Percentiles rank a stretch among this genome's conserved stretches.
phyloP scores from a whole-genome alignment of 108 stramenopile genomes.

The Cyclotella baltica region DNA sequence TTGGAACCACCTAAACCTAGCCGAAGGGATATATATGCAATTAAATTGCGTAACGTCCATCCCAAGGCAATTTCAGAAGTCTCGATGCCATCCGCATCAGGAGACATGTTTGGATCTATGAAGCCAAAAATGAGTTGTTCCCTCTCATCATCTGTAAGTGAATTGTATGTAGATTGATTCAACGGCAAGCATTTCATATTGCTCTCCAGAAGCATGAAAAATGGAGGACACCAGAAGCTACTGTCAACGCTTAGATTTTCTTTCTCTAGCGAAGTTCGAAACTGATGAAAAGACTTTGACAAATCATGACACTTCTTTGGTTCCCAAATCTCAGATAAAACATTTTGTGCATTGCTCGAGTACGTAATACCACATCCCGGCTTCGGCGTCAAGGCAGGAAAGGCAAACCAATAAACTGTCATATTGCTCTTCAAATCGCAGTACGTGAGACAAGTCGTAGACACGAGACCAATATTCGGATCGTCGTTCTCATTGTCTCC shows the following conservation, averaged over 20 bases:
- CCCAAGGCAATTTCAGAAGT: conserved; percentile 54
- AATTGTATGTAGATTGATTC: conserved; percentile 28
- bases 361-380: conserved; percentile 40
- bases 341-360: conserved; percentile 23
- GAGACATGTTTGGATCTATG: conserved; percentile 62
- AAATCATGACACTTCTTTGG: conserved; percentile 24
- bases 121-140: conserved; percentile 65
- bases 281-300: conserved; percentile 32
- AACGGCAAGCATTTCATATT: conserved; percentile 36
- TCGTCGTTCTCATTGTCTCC: conserved; percentile 11
- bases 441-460: conserved; percentile 61
- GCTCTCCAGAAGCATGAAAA: conserved; percentile 37
- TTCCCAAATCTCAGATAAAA: conserved; percentile 41
- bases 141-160: conserved; percentile 44
- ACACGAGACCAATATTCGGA: conserved; percentile 41
- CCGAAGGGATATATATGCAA: conserved; percentile 79
- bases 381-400: conserved; percentile 68
- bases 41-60: conserved; percentile 84
- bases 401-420: conserved; percentile 89
- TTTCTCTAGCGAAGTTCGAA: conserved; percentile 29
- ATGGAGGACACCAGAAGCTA: conserved; percentile 54
- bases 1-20: conserved; percentile 62
- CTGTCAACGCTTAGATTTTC: not conserved
- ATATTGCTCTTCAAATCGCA: conserved; percentile 85
- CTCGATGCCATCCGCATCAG: not conserved